phyloP scores from a whole-genome alignment of 257 asterid species.

The Solanum paucissectum region DNA sequence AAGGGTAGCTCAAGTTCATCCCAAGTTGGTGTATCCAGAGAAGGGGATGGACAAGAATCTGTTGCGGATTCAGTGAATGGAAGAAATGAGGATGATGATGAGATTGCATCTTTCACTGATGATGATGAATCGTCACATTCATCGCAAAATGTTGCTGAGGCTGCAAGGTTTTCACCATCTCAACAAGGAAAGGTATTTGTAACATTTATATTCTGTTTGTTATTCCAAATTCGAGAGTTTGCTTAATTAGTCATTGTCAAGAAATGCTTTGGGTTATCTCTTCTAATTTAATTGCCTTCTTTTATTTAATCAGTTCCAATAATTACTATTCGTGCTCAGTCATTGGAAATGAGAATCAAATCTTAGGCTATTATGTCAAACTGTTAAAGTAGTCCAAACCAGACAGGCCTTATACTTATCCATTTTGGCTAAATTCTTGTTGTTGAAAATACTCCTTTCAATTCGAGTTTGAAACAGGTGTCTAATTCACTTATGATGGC shows the following conservation, averaged over 20 bases:
- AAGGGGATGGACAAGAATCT: constrained; percentile 49
- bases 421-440: not conserved
- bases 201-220: not conserved
- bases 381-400: not conserved
- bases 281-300: not conserved
- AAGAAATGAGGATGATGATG: constrained; percentile 24
- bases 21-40: constrained; percentile 31
- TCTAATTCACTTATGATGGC: not conserved
- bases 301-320: not conserved
- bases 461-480: not conserved
- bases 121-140: constrained; percentile 76
- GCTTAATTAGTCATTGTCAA: not conserved
- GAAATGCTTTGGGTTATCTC: not conserved
- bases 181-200: constrained; percentile 46
- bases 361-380: not conserved
- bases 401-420: not conserved
- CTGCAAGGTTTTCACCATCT: constrained; percentile 48
- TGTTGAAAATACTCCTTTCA: not conserved
- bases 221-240: not conserved
- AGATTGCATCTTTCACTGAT: constrained; percentile 41
- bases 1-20: constrained; percentile 59
- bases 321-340: not conserved
- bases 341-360: not conserved
- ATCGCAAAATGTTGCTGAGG: constrained; percentile 46
- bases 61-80: constrained; percentile 14